Conservation (phyloP, 495 filamentous ascomycete genomes). For the Talaromyces liani region DNA sequence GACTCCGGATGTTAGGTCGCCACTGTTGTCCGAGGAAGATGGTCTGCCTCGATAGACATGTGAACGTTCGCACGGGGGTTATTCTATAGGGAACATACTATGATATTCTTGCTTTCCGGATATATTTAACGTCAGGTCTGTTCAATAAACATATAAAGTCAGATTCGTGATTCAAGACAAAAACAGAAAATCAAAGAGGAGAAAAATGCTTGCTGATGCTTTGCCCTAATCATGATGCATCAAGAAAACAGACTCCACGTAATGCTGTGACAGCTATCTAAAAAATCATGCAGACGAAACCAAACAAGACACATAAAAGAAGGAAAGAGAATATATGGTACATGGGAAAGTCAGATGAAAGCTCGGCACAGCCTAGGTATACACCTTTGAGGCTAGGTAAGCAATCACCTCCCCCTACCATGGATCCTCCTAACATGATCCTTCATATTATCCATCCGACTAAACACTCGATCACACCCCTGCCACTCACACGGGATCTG, state of each 20-base stretch:
- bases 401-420: slow-evolving; percentile 11
- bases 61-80: neutral
- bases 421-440: slow-evolving; percentile 48
- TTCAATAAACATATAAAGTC: neutral
- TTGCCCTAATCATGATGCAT: neutral
- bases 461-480: slow-evolving; percentile 52
- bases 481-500: slow-evolving; percentile 50
- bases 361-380: neutral
- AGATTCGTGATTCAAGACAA: neutral
- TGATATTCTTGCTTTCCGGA: neutral
- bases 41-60: neutral
- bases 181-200: neutral
- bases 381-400: neutral
- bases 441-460: slow-evolving; percentile 59
- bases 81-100: neutral
- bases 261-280: neutral
- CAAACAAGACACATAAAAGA: neutral
- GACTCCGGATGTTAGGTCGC: slow-evolving; percentile 9
- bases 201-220: neutral
- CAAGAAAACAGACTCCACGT: slow-evolving; percentile 14
- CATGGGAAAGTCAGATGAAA: neutral
- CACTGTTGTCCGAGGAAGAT: slow-evolving; percentile 7
- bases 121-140: neutral
- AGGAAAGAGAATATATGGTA: neutral
- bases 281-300: neutral